Base-by-base conservation (phyloP, 1,284 basidiomycete species). In the Puccinia coronata region DNA sequence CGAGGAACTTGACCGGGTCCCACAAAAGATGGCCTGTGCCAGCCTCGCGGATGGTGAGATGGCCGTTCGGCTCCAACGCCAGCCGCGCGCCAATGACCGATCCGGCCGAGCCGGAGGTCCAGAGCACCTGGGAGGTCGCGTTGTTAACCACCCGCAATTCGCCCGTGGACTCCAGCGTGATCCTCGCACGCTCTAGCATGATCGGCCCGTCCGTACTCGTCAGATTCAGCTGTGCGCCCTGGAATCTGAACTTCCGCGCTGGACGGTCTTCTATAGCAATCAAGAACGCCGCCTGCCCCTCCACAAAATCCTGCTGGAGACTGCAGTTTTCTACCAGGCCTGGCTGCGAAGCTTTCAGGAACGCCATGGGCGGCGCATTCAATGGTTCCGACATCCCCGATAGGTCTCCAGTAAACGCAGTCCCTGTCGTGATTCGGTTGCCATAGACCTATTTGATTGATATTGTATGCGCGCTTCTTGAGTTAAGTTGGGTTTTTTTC, bases 341-440 rank as follows among this genome's bases (percentile, higher is more conserved):
- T 20, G 70, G 70, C 36, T 81, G 53, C 25, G 71, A 81, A 16
- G 70, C 57, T 39, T 61, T 61, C 47, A 81, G 49, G 31, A 81
- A 81, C n/a, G 79, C 71, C 51, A 57, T 74, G 11, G 79, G 79
- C 9, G 79, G 79, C 20, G 79, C 79, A 67, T 74, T 81, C 36
- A 74, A 55, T 6, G 79, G 79, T 55, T 81, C 79, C 18, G 59
- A 61, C 71, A 74, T 67, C 11, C 23, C 47, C 23, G 70, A 65
- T 39, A 81, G 23, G 43, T 74, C 61, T n/a, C 79, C 79, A 51
- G 25, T 65, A 67, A 81, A 81, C n/a, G 23, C 34, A 28, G 71
- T 74, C 16, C 71, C 79, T 53, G 57, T 31, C 23, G 49, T 47
- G 36, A 81, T 41, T 14, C 79, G n/a, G 43, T 81, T 81, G 12